Percentiles rank a stretch among this genome's conserved stretches.
These are phyloP conservation scores for Sisymbrium altissimum DNA, from an alignment of 345 rosid genomes.

Conservation along the genomic window DNA sequence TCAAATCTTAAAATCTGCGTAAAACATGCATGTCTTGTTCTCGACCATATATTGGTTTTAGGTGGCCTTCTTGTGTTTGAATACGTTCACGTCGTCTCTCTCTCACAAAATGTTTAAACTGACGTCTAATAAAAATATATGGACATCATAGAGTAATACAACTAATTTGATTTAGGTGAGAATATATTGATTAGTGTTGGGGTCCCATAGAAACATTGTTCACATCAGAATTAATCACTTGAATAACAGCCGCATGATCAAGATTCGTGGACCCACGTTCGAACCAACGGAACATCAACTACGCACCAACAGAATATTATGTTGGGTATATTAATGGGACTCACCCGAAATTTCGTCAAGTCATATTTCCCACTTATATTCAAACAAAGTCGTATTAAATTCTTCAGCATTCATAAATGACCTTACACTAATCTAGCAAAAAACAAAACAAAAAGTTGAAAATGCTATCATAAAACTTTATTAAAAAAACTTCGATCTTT, in stretches of 20 bases:
- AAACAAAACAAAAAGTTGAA: background rate
- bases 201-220: slow-evolving; percentile 8
- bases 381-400: slow-evolving; percentile 12
- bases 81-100: slow-evolving; percentile 22
- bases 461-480: no score
- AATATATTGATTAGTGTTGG: background rate
- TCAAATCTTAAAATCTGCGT: slow-evolving; percentile 19
- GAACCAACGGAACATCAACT: slow-evolving; percentile 11
- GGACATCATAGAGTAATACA: slow-evolving; percentile 6
- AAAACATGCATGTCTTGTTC: slow-evolving; percentile 28
- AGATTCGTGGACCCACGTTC: slow-evolving; percentile 30
- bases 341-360: slow-evolving; percentile 11
- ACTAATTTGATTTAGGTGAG: slow-evolving; percentile 22
- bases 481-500: background rate
- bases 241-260: slow-evolving; percentile 25
- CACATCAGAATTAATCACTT: slow-evolving; percentile 16
- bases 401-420: slow-evolving; percentile 13
- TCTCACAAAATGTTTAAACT: slow-evolving; percentile 18
- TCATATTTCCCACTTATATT: slow-evolving; percentile 5
- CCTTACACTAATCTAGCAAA: background rate
- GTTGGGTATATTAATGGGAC: slow-evolving; percentile 23
- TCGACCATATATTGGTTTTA: slow-evolving; percentile 22
- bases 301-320: slow-evolving; percentile 27
- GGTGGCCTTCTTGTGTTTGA: background rate
- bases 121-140: slow-evolving; percentile 13